phyloP scores from a whole-genome alignment of 2,329 filamentous ascomycete species.

The Penicillium sp. region DNA sequence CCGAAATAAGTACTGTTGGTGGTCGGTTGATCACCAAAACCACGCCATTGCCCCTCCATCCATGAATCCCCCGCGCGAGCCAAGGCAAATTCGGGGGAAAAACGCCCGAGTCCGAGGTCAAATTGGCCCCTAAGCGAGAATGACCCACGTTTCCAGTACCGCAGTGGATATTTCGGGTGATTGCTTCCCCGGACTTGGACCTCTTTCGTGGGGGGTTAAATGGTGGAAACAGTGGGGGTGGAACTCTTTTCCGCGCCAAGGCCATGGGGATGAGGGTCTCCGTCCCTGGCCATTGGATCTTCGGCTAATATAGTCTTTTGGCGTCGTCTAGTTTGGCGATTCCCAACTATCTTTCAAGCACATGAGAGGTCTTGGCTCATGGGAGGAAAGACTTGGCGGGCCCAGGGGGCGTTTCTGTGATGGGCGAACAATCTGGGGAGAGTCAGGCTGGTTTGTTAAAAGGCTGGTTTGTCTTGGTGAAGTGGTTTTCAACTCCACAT shows the following conservation, averaged over 20 bases:
- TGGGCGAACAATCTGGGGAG: not conserved
- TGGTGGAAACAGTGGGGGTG: not conserved
- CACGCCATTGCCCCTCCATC: not conserved
- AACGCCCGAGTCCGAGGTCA: slow-evolving; percentile 4
- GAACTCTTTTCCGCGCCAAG: slow-evolving; percentile 4
- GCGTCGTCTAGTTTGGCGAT: not conserved
- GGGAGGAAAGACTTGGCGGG: not conserved
- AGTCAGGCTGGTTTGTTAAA: not conserved
- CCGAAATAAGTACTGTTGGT: not conserved
- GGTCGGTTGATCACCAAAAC: not conserved
- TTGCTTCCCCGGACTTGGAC: slow-evolving; percentile 19
- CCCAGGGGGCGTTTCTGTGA: not conserved
- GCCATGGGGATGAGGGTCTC: slow-evolving; percentile 1
- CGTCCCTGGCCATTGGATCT: slow-evolving; percentile 1
- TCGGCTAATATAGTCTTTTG: not conserved
- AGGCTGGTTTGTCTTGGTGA: not conserved
- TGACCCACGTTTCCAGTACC: not conserved
- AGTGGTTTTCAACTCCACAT: not conserved
- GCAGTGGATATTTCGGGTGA: slow-evolving; percentile 10
- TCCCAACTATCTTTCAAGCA: not conserved
- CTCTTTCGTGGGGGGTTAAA: not conserved
- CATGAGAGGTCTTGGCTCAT: not conserved
- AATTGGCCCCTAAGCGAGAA: not conserved
- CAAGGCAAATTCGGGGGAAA: slow-evolving; percentile 22
- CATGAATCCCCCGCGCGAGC: not conserved